Percentiles rank a stretch among this genome's conserved stretches.
These are phyloP conservation scores for Reticulascus tulasneorum DNA, from an alignment of 2,329 filamentous ascomycete species.

Conservation along the genomic window DNA sequence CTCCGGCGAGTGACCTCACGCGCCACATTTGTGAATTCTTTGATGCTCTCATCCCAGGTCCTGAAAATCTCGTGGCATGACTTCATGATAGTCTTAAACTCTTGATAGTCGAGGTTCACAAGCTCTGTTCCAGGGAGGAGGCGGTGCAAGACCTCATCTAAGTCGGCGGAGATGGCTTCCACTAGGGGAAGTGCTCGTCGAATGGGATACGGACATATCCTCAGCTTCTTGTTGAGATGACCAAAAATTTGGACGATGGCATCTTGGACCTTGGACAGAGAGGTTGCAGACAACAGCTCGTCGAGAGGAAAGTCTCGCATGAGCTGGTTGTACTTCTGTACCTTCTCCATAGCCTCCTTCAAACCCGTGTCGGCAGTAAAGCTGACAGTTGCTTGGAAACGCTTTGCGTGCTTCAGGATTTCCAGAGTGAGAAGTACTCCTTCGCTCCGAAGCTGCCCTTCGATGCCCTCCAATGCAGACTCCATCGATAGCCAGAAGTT, in stretches of 20 bases:
- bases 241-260: conserved; percentile 85
- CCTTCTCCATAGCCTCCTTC: conserved; percentile 92
- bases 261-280: conserved; percentile 82
- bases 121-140: conserved; percentile 82
- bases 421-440: conserved; percentile 89
- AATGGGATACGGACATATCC: conserved; percentile 94
- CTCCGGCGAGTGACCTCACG: conserved; percentile 89
- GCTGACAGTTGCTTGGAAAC: conserved; percentile 95
- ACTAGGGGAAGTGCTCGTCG: conserved; percentile 88
- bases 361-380: conserved; percentile 94
- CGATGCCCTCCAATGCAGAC: conserved; percentile 84
- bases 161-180: conserved; percentile 89
- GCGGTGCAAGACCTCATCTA: conserved; percentile 81
- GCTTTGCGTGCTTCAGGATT: conserved; percentile 93
- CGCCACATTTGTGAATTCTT: conserved; percentile 96
- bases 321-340: conserved; percentile 97
- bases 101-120: conserved; percentile 87
- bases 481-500: conserved; percentile 99
- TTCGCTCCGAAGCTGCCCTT: conserved; percentile 80
- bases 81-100: conserved; percentile 83
- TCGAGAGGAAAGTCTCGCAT: conserved; percentile 98
- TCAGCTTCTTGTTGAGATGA: conserved; percentile 96
- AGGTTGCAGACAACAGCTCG: conserved; percentile 88
- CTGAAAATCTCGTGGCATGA: conserved; percentile 82
- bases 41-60: conserved; percentile 92